Conservation (phyloP, 768 basidiomycete species). For the Panellus pusillus region DNA sequence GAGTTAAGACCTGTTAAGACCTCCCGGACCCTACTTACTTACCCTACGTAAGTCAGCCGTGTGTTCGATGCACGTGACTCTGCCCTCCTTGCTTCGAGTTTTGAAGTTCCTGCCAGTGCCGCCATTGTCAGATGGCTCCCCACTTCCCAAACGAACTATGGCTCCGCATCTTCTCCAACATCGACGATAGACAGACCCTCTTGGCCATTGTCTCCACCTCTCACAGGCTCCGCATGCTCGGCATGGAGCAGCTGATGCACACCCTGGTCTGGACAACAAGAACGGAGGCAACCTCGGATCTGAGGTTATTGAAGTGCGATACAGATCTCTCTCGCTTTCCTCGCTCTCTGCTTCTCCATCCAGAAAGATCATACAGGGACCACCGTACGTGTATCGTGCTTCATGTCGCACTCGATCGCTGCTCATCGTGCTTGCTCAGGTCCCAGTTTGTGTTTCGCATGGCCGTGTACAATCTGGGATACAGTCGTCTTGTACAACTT, state of each 20-base stretch:
- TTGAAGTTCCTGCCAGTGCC: no score
- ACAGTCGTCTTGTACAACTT: background rate
- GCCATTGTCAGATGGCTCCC: no score
- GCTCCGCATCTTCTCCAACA: background rate
- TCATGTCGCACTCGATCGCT: background rate
- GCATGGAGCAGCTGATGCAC: background rate
- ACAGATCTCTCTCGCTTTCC: background rate
- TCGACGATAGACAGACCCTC: background rate
- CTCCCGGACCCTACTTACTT: no score
- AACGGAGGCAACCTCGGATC: background rate
- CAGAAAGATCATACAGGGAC: background rate
- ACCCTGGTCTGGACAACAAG: background rate
- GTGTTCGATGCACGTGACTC: no score
- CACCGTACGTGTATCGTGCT: background rate
- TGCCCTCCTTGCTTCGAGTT: no score
- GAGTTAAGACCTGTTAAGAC: no score
- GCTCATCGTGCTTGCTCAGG: background rate
- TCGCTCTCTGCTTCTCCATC: no score
- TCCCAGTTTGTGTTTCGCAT: background rate
- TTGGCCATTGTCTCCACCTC: background rate
- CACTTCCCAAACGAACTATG: conserved; percentile 1
- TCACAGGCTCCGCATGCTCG: background rate
- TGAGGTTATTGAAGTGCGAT: background rate
- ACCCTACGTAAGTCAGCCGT: no score
- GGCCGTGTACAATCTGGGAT: background rate